Percentiles rank a stretch among this genome's conserved stretches.
These are phyloP conservation scores for Colletotrichum falcatum DNA, from an alignment of 2,329 filamentous ascomycete species.

Conservation along the genomic window DNA sequence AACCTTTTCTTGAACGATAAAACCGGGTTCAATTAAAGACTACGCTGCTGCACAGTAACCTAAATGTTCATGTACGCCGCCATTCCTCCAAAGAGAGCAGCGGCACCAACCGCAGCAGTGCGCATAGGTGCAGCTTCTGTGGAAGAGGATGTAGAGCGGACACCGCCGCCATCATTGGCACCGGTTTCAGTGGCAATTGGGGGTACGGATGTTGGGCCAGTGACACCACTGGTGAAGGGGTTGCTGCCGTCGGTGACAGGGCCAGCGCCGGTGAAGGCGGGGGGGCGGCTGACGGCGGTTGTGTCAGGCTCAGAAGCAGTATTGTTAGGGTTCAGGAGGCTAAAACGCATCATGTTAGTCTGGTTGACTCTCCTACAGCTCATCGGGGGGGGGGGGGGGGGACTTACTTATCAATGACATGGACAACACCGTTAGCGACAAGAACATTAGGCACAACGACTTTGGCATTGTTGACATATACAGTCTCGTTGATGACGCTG, in stretches of 20 bases:
- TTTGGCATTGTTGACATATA: slow-evolving; percentile 61
- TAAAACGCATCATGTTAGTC: slow-evolving; percentile 41
- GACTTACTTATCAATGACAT: slow-evolving; percentile 67
- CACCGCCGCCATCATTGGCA: slow-evolving; percentile 32
- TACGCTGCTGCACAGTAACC: background rate
- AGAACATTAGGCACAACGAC: slow-evolving; percentile 63
- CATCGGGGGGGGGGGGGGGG: slow-evolving; percentile 25
- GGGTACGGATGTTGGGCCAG: slow-evolving; percentile 55
- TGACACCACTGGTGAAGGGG: slow-evolving; percentile 68
- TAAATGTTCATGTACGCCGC: slow-evolving; percentile 47
- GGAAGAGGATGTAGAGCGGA: slow-evolving; percentile 50
- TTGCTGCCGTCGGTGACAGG: slow-evolving; percentile 56
- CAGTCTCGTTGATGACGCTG: slow-evolving; percentile 57
- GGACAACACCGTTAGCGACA: slow-evolving; percentile 67
- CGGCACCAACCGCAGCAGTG: slow-evolving; percentile 56
- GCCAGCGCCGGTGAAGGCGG: slow-evolving; percentile 66
- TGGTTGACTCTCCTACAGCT: background rate
- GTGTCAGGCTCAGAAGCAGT: slow-evolving; percentile 57
- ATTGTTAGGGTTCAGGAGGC: slow-evolving; percentile 69
- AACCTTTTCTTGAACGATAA: too few relatives aligned
- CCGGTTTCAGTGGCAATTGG: slow-evolving; percentile 49
- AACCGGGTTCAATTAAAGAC: too few relatives aligned
- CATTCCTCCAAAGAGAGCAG: slow-evolving; percentile 60
- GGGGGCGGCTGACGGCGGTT: slow-evolving; percentile 57
- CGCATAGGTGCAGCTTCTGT: slow-evolving; percentile 47